Percentiles rank a stretch among this genome's conserved stretches.
Conservation (phyloP, 495 filamentous ascomycete species). For the Annulohypoxylon bovei region DNA sequence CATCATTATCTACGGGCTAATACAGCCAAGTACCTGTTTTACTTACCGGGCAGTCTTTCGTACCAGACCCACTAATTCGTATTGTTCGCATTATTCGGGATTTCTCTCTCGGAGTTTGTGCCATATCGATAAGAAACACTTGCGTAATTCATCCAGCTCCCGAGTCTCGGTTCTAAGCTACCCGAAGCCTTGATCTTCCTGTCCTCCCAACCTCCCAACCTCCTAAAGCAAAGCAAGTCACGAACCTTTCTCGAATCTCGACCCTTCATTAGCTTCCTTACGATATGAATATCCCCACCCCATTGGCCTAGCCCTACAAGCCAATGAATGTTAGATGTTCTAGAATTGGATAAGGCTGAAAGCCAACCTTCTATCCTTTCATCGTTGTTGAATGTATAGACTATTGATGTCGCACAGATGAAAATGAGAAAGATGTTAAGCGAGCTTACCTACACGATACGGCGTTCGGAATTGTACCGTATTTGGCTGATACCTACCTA, state of each 20-base stretch:
- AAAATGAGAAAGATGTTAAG: no score
- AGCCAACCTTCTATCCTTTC: no score
- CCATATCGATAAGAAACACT: not conserved
- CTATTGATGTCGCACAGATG: no score
- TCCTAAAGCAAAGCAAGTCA: no score
- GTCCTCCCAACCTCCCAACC: not conserved
- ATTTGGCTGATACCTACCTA: not conserved
- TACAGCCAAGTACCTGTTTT: not conserved
- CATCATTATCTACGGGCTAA: not conserved
- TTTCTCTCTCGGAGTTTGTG: not conserved
- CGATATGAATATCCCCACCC: not conserved
- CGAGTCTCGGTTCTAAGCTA: no score
- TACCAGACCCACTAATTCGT: not conserved
- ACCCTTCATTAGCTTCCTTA: not conserved
- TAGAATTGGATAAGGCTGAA: no score
- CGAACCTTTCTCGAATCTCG: not conserved
- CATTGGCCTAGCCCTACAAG: not conserved
- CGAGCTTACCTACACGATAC: no score
- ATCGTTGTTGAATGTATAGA: no score
- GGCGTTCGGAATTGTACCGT: slow-evolving; percentile 18
- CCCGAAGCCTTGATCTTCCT: no score
- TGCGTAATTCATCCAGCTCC: not conserved
- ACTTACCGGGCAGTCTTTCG: not conserved
- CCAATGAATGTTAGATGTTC: not conserved
- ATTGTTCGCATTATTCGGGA: not conserved